Evolutionary conservation across 2,329 filamentous ascomycete genomes (phyloP), one percentile per base, ranked within the genome.

Genomic region (Fusarium nurragi): DNA sequence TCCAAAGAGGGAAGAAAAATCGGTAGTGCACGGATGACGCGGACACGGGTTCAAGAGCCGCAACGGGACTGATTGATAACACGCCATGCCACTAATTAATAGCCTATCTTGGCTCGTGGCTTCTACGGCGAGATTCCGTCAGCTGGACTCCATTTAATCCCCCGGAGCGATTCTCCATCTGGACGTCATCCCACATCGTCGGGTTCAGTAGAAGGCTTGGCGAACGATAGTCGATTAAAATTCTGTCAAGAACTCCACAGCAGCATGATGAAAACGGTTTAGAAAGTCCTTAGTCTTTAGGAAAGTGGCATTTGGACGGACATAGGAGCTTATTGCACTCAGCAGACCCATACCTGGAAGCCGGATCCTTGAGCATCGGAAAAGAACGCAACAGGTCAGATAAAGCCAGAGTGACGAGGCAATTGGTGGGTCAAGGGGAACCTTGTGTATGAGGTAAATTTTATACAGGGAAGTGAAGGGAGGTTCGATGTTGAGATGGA

Each of bases 41-140:
- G 60, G 54, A 49, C 25, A n/a, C n/a, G n/a, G 25, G 25, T 26
- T 11, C 36, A 36, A 30, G 40, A 44, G 41, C 54, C 60, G 44
- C 40, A n/a, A 28, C 10, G 26, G 14, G 44, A 57, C 39, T 63
- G 62, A 66, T 58, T 66, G 62, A 65, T 65, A 63, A 50, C 61
- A 49, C 19, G 13, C 37, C 60, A 58, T 32, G n/a, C n/a, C n/a
- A n/a, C n/a, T n/a, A n/a, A n/a, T n/a, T n/a, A 47, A 13, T 13
- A 23, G 18, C 16, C 12, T 8, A 10, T 50, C 38, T 34, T 45
- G 26, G 19, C 19, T n/a, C n/a, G n/a, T n/a, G n/a, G n/a, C n/a
- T n/a, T n/a, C n/a, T 7, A 14, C 10, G 19, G 36, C 14, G 3
- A 22, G 10, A 16, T 21, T 19, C 47, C 25, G 23, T 45, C 19